Conservation (phyloP, 73 alveolate genomes). For the Blepharisma stoltei region DNA sequence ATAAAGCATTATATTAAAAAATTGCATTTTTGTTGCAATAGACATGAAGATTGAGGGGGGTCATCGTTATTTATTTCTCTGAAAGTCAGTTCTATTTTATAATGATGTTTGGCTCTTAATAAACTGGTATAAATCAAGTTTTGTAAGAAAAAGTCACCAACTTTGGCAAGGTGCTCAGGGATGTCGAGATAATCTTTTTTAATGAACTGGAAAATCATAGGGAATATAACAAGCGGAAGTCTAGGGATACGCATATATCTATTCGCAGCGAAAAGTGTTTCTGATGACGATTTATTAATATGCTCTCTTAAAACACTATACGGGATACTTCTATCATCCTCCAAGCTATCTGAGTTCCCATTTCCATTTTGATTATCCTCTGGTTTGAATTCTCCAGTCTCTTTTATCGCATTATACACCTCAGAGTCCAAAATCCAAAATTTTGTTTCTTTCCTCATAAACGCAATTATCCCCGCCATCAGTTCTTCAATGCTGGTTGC, state of each 20-base stretch:
- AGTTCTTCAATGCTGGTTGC: conserved; percentile 18
- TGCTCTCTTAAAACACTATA: neutral
- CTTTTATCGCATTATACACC: neutral
- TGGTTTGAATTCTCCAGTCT: conserved; percentile 3
- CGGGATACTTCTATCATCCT: neutral
- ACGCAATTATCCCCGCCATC: neutral
- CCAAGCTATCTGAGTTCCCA: neutral
- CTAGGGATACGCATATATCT: conserved; percentile 9
- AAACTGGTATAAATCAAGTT: conserved; percentile 20
- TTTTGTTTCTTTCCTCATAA: conserved; percentile 1
- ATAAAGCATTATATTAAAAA: no score
- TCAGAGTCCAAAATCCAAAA: conserved; percentile 23
- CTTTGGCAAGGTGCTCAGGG: neutral
- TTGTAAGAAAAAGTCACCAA: conserved; percentile 21
- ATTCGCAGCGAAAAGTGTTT: conserved; percentile 24
- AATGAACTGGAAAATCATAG: conserved; percentile 9
- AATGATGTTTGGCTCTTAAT: conserved; percentile 24
- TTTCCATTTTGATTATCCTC: neutral
- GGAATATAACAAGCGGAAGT: neutral
- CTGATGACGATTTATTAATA: neutral
- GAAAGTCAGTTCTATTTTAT: conserved; percentile 2
- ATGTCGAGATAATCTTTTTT: neutral
- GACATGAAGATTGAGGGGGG: no score
- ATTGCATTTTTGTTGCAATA: no score
- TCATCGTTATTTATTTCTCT: conserved; percentile 26